Conservation (phyloP, 495 filamentous ascomycete species). For the Evernia prunastri region DNA sequence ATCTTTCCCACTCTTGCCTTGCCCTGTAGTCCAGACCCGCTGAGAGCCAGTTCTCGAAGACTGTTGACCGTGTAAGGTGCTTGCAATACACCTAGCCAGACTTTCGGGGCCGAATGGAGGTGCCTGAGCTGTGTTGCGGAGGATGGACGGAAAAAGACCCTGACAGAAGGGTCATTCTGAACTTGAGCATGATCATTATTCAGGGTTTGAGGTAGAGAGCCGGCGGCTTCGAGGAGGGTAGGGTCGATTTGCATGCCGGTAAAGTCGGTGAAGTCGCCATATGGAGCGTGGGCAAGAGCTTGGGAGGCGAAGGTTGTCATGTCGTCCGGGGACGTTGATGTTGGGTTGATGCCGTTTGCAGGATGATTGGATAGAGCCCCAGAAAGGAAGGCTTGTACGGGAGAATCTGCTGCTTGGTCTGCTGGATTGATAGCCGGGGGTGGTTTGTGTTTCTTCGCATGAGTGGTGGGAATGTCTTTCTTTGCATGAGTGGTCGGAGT, state of each 20-base stretch:
- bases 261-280: conserved; percentile 37
- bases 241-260: conserved; percentile 62
- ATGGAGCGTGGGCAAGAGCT: conserved; percentile 43
- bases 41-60: conserved; percentile 45
- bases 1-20: conserved; percentile 46
- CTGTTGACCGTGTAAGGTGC: conserved; percentile 47
- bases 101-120: conserved; percentile 38
- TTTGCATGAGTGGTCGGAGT: background rate
- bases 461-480: background rate
- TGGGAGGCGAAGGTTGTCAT: conserved; percentile 49
- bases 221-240: conserved; percentile 46
- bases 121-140: conserved; percentile 19
- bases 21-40: conserved; percentile 5
- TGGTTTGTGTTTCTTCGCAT: background rate
- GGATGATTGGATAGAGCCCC: background rate
- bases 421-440: conserved; percentile 1
- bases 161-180: conserved; percentile 23
- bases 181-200: conserved; percentile 30
- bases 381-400: conserved; percentile 1
- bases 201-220: conserved; percentile 35
- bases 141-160: conserved; percentile 58
- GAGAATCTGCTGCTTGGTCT: conserved; percentile 4
- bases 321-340: conserved; percentile 31
- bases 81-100: conserved; percentile 59
- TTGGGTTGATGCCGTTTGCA: conserved; percentile 1